Base-by-base conservation (phyloP, 129 eudicot species). In the Arctium lappa region DNA sequence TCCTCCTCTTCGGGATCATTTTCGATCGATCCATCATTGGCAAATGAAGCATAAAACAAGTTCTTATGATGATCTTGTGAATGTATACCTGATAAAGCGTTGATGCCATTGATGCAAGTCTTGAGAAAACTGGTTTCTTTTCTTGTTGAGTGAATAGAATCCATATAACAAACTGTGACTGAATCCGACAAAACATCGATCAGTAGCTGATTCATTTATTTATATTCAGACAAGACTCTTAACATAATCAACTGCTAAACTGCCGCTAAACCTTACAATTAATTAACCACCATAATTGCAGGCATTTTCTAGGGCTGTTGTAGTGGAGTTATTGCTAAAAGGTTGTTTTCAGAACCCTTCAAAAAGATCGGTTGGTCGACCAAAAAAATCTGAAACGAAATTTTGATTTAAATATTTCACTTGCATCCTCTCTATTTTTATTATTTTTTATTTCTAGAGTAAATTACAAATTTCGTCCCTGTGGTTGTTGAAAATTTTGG, bases 81-180 rank as follows among this genome's bases (percentile, higher is more conserved):
- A 4, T 13, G 40, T 6, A 13, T 76, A 76, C 80, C 80, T 50
- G 80, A 76, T 76, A 76, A 53, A 76, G 80, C 80, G 6, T 76
- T 76, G 80, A 76, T 76, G 80, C 80, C 80, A 76, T 76, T 76
- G 18, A 76, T 31, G 30, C 80, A 76, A 7, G 80, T 48, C 69
- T 76, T 76, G 70, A 76, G 80, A 76, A 76, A 76, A 34, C 66
- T 76, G 31, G 80, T 60, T 34, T 76, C 69, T 60, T 60, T 76
- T 60, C 46, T 10, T 76, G 22, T 75, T 5, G 79, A 22, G 62
- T 46, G 66, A 46, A 40, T 27, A 11, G 32, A 29, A 15, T 32
- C 42, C 80, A 76, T 76, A 76, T 76, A 30, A 16, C 18, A 75
- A 75, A 10, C 9, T 46, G 68, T 30, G 33, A 42, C 16, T 75